phyloP scores from a whole-genome alignment of 495 filamentous ascomycete species.

The Neurospora sp. region DNA sequence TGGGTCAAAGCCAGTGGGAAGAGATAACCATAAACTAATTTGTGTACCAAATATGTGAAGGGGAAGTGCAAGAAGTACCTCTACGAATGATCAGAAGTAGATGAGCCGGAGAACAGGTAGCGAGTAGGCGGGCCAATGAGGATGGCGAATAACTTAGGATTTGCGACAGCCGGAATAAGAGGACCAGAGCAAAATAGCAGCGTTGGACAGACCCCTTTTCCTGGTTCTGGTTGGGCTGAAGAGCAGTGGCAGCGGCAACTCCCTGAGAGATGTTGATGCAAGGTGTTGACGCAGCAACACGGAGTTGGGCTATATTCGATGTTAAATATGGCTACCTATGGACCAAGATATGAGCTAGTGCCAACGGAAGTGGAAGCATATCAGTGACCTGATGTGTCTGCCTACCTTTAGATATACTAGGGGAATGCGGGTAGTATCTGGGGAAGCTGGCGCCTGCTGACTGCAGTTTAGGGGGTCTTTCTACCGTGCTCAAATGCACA shows the following conservation, averaged over 20 bases:
- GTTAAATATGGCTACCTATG: slow-evolving; percentile 3
- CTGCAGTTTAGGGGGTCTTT: slow-evolving; percentile 16
- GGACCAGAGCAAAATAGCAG: slow-evolving; percentile 21
- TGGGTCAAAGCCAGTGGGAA: slow-evolving; percentile 1
- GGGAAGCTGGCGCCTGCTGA: slow-evolving; percentile 11
- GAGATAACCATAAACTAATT: slow-evolving; percentile 6
- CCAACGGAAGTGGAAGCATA: background rate
- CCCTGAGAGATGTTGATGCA: slow-evolving; percentile 12
- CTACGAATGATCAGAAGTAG: slow-evolving; percentile 7
- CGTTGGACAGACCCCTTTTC: slow-evolving; percentile 19
- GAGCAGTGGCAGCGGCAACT: slow-evolving; percentile 12
- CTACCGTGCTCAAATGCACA: slow-evolving; percentile 26
- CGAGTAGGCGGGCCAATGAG: slow-evolving; percentile 21
- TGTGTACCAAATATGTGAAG: slow-evolving; percentile 10
- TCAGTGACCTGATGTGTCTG: background rate
- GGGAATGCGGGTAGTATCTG: background rate
- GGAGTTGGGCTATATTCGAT: slow-evolving; percentile 20
- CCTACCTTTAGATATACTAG: background rate
- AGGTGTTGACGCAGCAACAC: slow-evolving; percentile 14
- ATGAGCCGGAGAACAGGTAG: slow-evolving; percentile 15
- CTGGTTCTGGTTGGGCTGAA: slow-evolving; percentile 10
- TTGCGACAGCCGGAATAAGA: slow-evolving; percentile 17
- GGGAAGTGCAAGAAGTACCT: background rate
- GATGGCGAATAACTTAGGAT: slow-evolving; percentile 13
- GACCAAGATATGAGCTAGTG: background rate